Evolutionary conservation across 129 eudicot species (phyloP), one percentile per base, ranked within the genome.

Genomic region (Lonicera japonica): DNA sequence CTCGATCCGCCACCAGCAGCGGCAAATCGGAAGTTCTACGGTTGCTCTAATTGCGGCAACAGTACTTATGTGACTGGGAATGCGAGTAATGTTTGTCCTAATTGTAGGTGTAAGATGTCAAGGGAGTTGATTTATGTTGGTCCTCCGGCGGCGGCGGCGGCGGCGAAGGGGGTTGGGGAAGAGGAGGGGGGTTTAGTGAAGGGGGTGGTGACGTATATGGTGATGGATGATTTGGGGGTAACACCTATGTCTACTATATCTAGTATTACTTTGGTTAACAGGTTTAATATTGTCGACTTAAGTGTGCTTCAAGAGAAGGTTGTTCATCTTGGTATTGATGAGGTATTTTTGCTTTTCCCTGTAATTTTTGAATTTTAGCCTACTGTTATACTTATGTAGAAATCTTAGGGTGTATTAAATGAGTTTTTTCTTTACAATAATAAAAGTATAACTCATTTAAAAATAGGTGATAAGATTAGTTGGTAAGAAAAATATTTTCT

Each of bases 161-260:
- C 0, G 0, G n/a, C 0, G 0, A n/a, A n/a, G n/a, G n/a, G n/a
- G n/a, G n/a, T n/a, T n/a, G n/a, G n/a, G n/a, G n/a, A n/a, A n/a
- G 74, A 24, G 1, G 60, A 24, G 1, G 52, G 25, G 0, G 67
- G 74, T 0, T 60, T 19, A 21, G 61, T 69, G 15, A 69, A 60
- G 39, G 73, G 73, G 36, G 56, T 57, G 40, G 66, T 69, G 14
- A 69, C 66, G 0, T 68, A 57, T 12, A 57, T 57, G 72, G 72
- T 68, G 57, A 57, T 68, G 72, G 72, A 68, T 25, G 56, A 69
- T n/a, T 52, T 69, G 52, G 53, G 6, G 36, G 73, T 58, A 34
- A 18, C 1, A 38, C 73, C 73, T 2, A 47, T 69, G 60, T 69
- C 73, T 5, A 59, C 66, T 13, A 69, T 58, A 3, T 58, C 73